Base-by-base conservation (phyloP, 495 filamentous ascomycete genomes). In the Sordaria brevicollis region DNA sequence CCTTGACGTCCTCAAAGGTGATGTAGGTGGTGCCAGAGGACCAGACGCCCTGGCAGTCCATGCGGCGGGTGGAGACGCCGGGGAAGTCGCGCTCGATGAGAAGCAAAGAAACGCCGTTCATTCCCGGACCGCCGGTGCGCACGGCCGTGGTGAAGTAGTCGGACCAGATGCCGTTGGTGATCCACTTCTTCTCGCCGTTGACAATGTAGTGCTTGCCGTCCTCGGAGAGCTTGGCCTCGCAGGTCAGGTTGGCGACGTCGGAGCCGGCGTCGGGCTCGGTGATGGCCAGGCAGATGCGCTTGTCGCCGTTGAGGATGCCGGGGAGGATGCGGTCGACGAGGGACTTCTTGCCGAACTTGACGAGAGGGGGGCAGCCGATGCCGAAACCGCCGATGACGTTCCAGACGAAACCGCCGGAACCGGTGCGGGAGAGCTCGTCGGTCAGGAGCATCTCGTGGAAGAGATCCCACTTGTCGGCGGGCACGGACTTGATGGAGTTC, bases 151-250 rank as follows among this genome's bases (percentile, higher is more conserved):
- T 98, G 85, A 99, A 99, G 83, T 97, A 99, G 79, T 99, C 95
- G 69, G 85, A 87, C 91, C 92, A 97, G 71, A 97, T 87, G 75
- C 95, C 95, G 83, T 99, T 98, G 76, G 94, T 97, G 81, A 99
- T 99, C 95, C 95, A 98, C 81, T 99, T 99, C 89, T 99, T 98
- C 87, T 97, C 95, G 49, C 95, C 95, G 78, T 98, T 99, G 80
- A 99, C 95, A 71, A 99, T 97, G 80, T 96, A 99, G 80, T 97
- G 92, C 86, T 97, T 99, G 76, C 95, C 95, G 77, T 97, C 94
- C 74, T 92, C 88, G 67, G 85, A 89, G 54, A 97, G 90, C 83
- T 96, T 96, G 34, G 95, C 95, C 84, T 97, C 93, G 78, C 94
- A 97, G 31, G 89, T 94, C 41, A 99, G 81, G 81, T 96, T 97